Percentiles rank a stretch among this genome's conserved stretches.
Conservation (phyloP, 257 asterid genomes). For the Nicotiana tabacum region DNA sequence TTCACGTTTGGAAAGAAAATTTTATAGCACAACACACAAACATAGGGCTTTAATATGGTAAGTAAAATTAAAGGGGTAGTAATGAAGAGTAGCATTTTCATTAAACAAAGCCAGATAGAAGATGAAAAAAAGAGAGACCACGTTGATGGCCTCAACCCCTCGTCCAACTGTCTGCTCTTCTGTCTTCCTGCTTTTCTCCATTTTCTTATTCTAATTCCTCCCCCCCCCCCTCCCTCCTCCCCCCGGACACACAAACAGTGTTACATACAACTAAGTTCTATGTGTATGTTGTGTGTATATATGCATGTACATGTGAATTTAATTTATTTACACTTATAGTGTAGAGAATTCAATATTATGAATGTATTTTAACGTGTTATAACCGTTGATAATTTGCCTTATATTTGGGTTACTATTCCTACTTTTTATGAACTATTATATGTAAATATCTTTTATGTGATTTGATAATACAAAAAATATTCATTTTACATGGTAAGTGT, state of each 20-base stretch:
- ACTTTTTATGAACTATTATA: background rate
- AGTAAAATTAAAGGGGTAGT: background rate
- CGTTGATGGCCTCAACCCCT: constrained; percentile 50
- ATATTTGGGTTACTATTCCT: background rate
- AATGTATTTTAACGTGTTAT: too few species aligned
- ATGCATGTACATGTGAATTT: background rate
- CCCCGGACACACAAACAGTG: background rate
- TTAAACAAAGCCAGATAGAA: constrained; percentile 30
- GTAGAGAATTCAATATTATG: too few species aligned
- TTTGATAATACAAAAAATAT: too few species aligned
- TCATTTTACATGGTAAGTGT: background rate
- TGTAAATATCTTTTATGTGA: background rate
- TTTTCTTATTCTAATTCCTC: constrained; percentile 24
- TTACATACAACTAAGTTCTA: constrained; percentile 7
- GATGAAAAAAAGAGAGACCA: constrained; percentile 30
- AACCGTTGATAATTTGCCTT: background rate
- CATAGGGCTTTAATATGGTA: background rate
- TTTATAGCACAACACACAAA: background rate
- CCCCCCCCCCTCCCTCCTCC: background rate
- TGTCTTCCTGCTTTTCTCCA: constrained; percentile 43
- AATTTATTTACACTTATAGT: too few species aligned
- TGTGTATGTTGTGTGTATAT: background rate
- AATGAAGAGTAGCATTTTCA: constrained; percentile 1
- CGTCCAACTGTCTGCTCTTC: constrained; percentile 70
- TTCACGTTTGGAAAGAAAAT: background rate